A percentile compares a stretch with the other conserved stretches of the same genome.
These are phyloP conservation scores for Cercophora sp. DNA, from an alignment of 495 filamentous ascomycete species.

Conservation along the genomic window DNA sequence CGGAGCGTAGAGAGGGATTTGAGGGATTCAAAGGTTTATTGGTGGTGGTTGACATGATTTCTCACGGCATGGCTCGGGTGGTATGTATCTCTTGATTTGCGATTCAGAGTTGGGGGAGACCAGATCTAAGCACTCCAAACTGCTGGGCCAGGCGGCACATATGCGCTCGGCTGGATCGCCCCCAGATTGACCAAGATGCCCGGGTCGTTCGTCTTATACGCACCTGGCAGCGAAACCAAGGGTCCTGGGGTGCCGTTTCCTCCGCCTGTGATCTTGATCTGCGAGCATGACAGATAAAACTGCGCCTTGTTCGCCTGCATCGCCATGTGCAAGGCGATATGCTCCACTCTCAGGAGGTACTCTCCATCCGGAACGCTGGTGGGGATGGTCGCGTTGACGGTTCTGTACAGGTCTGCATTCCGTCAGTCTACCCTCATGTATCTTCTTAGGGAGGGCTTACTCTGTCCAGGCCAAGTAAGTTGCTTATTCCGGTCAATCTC, in stretches of 20 bases:
- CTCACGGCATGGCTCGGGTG: no score
- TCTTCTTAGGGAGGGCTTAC: slow-evolving; percentile 21
- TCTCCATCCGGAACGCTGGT: slow-evolving; percentile 41
- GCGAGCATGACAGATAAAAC: slow-evolving; percentile 53
- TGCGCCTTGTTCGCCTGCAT: slow-evolving; percentile 41
- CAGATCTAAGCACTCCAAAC: no score
- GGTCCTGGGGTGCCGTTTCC: slow-evolving; percentile 43
- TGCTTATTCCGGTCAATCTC: slow-evolving; percentile 36
- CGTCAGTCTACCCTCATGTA: background rate
- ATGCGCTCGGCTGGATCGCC: slow-evolving; percentile 31
- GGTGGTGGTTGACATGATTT: no score
- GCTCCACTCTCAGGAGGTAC: slow-evolving; percentile 56
- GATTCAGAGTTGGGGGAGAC: no score
- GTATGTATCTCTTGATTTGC: no score
- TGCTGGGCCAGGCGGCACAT: slow-evolving; percentile 40
- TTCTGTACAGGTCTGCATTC: slow-evolving; percentile 30
- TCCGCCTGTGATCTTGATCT: slow-evolving; percentile 51
- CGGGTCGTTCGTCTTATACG: slow-evolving; percentile 47
- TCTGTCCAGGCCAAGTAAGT: slow-evolving; percentile 37
- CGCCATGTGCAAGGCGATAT: slow-evolving; percentile 50
- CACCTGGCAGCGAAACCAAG: slow-evolving; percentile 47
- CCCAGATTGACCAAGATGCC: slow-evolving; percentile 44
- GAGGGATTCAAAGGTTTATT: no score
- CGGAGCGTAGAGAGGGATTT: no score
- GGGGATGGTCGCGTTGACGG: slow-evolving; percentile 45